Base-by-base conservation (phyloP, 163 green algal species). In the Scenedesmus sp. region DNA sequence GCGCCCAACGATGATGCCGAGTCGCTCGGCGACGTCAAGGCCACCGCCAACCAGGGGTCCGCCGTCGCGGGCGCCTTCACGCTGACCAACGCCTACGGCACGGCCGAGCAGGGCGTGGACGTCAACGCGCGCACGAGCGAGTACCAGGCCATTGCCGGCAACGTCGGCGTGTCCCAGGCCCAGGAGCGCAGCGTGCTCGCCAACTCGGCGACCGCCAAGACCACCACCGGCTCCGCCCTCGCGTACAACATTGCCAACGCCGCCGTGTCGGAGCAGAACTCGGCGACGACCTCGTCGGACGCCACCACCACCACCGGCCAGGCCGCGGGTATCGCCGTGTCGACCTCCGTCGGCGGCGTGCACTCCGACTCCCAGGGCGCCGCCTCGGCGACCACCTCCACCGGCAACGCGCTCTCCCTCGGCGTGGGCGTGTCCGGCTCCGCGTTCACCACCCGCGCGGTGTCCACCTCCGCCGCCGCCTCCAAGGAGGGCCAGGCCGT, bases 301-400 rank as follows among this genome's bases (percentile, higher is more conserved):
- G 74, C 74, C 26, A 81, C 74, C 20, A 70, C 74, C n/a, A 56
- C 51, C 22, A 75, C 63, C 7, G 74, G 74, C 20, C 74, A 81
- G 74, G 62, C 74, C n/a, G 74, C 47, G 11, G 22, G 42, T 7
- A n/a, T 77, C 7, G 39, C 69, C 3, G 69, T 53, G 3, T 75
- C 74, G 5, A 62, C 75, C 62, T 29, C 31, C 36, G 5, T 81
- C 4, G 74, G 74, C 39, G 74, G 62, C 6, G 62, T 81, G n/a
- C 53, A 64, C 74, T 28, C 74, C 24, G 74, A 81, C 33, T 67
- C 62, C 14, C 74, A 81, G 74, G 74, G 48, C 33, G 74, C 74
- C 9, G 34, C 62, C 17, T 66, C 74, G 13, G 63, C 74, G 3
- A 75, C 63, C 7, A 69, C 74, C 4, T 60, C 29, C 20, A 64